These are phyloP conservation scores for Lolium rigidum DNA, from an alignment of 176 grass and related monocot genomes.

Conservation along the genomic window DNA sequence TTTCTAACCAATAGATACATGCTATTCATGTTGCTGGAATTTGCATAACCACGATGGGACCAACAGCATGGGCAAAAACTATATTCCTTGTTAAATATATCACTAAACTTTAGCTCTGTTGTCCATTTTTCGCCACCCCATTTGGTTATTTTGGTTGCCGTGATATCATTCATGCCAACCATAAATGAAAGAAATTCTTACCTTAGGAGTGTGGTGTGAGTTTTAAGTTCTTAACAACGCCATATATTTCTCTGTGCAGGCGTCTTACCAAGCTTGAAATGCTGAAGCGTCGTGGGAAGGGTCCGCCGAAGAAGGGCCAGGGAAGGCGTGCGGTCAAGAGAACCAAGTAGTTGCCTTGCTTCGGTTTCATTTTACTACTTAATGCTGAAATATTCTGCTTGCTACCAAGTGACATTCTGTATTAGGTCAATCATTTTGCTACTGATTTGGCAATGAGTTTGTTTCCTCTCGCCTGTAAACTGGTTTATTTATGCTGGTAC, in stretches of 20 bases:
- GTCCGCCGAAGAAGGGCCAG: conserved; percentile 94
- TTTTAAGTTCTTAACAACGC: not conserved
- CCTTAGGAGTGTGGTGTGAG: not conserved
- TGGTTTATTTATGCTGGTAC: not conserved
- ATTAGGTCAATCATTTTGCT: conserved; percentile 7
- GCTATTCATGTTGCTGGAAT: not conserved
- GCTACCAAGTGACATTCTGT: not conserved
- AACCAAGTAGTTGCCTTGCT: conserved; percentile 55
- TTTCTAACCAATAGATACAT: not conserved
- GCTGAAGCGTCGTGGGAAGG: conserved; percentile 94
- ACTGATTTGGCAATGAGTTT: not conserved
- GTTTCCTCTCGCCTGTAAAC: not conserved
- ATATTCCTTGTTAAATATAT: not conserved
- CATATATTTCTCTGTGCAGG: conserved; percentile 41
- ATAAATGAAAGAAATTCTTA: not conserved
- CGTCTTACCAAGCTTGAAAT: conserved; percentile 83
- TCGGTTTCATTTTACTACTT: conserved; percentile 4
- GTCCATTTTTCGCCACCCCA: not conserved
- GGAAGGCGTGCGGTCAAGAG: conserved; percentile 95
- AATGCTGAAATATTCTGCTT: conserved; percentile 1
- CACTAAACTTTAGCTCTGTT: not conserved
- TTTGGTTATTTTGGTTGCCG: not conserved
- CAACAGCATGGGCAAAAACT: not conserved
- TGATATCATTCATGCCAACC: not conserved
- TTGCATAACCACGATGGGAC: not conserved